Percentiles rank a stretch among this genome's conserved stretches.
phyloP scores from a whole-genome alignment of 108 stramenopile species.

The Thalassiosira profunda region DNA sequence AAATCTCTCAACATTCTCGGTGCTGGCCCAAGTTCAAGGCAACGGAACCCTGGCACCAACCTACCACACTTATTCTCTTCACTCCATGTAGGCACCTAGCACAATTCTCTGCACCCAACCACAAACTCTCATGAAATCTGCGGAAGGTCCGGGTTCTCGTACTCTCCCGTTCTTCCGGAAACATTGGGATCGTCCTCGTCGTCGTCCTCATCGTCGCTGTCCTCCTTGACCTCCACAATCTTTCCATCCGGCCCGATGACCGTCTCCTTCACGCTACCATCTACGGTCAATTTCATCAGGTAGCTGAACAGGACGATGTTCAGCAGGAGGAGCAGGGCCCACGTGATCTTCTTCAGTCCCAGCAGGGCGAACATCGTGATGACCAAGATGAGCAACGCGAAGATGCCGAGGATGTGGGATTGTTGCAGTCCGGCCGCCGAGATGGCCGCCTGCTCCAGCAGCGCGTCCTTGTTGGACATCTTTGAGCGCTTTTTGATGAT shows the following conservation, averaged over 20 bases:
- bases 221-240: conserved; percentile 25
- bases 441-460: conserved; percentile 90
- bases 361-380: conserved; percentile 77
- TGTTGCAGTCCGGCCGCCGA: conserved; percentile 84
- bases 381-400: conserved; percentile 67
- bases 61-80: no score
- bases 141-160: conserved; percentile 25
- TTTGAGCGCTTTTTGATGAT: conserved; percentile 77
- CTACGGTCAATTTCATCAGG: conserved; percentile 87
- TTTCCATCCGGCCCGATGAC: conserved; percentile 86
- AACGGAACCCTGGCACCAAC: no score
- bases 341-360: conserved; percentile 82
- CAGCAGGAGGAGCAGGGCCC: conserved; percentile 74
- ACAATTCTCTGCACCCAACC: no score
- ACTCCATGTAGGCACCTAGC: no score
- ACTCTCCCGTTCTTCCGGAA: background rate
- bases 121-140: background rate
- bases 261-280: conserved; percentile 72
- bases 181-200: conserved; percentile 12
- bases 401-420: conserved; percentile 78
- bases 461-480: conserved; percentile 87
- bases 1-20: no score
- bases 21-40: no score
- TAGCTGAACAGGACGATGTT: conserved; percentile 84
- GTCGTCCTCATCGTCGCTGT: conserved; percentile 45